Evolutionary conservation across 1,139 yeast genomes (phyloP).

Genomic region (Yamadazyma pseudoaaseri): DNA sequence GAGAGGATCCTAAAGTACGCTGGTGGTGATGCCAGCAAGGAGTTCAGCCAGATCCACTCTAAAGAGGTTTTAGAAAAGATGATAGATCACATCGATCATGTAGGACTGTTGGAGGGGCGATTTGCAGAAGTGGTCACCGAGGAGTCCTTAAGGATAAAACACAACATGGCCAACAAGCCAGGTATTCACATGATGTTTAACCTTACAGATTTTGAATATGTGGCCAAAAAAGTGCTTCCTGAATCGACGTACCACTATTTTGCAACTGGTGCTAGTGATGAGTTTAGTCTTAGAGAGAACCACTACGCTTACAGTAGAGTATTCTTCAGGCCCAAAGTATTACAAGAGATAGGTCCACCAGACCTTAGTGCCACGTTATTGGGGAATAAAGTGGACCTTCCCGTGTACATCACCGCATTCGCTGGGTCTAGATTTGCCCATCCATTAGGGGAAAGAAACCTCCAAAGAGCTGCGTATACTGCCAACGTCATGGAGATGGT

Average conservation of each 20-base stretch:
- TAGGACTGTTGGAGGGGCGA: slow-evolving; percentile 13
- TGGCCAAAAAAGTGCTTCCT: slow-evolving; percentile 69
- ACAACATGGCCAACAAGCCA: slow-evolving; percentile 32
- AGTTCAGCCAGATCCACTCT: slow-evolving; percentile 19
- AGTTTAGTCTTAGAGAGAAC: slow-evolving; percentile 78
- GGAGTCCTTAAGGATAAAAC: slow-evolving; percentile 8
- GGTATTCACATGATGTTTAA: slow-evolving; percentile 53
- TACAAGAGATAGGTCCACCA: slow-evolving; percentile 57
- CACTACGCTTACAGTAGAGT: slow-evolving; percentile 77
- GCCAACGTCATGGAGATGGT: slow-evolving; percentile 55
- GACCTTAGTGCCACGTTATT: slow-evolving; percentile 49
- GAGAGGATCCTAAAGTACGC: slow-evolving; percentile 23
- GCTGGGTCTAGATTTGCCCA: slow-evolving; percentile 57
- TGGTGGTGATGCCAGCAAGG: slow-evolving; percentile 23
- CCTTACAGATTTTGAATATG: slow-evolving; percentile 69
- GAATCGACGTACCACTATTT: slow-evolving; percentile 82
- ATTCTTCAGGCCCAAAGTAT: slow-evolving; percentile 73
- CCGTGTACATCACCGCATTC: slow-evolving; percentile 59
- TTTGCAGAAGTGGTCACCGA: slow-evolving; percentile 9
- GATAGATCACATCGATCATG: slow-evolving; percentile 9
- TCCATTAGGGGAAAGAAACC: slow-evolving; percentile 52
- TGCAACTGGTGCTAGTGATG: slow-evolving; percentile 85
- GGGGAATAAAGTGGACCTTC: slow-evolving; percentile 48
- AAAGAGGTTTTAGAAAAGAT: slow-evolving; percentile 17
- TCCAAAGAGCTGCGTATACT: slow-evolving; percentile 48